Evolutionary conservation across 129 eudicot genomes (phyloP), one percentile per base, ranked within the genome.

Genomic region (Erigeron canadensis): DNA sequence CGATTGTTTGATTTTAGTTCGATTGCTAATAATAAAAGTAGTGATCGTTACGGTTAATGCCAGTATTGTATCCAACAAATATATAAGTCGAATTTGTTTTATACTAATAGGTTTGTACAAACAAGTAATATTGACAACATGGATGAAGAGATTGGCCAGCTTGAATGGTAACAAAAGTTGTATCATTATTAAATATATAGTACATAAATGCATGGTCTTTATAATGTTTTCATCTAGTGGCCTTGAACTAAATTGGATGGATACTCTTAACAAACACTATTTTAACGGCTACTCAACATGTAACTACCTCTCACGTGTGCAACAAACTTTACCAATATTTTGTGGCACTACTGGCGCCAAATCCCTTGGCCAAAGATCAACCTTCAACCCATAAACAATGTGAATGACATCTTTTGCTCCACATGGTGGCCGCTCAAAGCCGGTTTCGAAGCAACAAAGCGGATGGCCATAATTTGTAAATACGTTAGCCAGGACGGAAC

Each of bases 381-480:
- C 82, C 58, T 61, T 75, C 59, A 86, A 77, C 18, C 86, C 88
- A 86, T 81, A 63, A 86, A 86, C 69, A 86, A 72, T 44, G 91
- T 86, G 75, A 86, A 12, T 4, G 91, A 83, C 84, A 86, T 86
- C 72, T 86, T 86, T 70, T 86, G 88, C 68, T 83, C 86, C 53
- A 86, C 91, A 13, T 75, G 80, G 84, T 83, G 91, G 63, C 91
- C 91, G 3, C 61, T 58, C 16, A 62, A 42, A 86, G 63, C 3
- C 88, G 82, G 84, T 86, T 85, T 63, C 86, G 84, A 18, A 86
- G 84, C 70, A 86, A 63, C 57, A 83, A 82, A 0, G 91, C 86
- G 2, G 84, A 84, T 4, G 88, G 91, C 83, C 57, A 83, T 86
- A 88, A 86, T 86, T 40, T 86, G 88, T 38, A 86, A 46, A 60